A percentile compares a stretch with the other conserved stretches of the same genome.
Conservation (phyloP, 768 basidiomycete species). For the Tricholoma hemisulphureum region DNA sequence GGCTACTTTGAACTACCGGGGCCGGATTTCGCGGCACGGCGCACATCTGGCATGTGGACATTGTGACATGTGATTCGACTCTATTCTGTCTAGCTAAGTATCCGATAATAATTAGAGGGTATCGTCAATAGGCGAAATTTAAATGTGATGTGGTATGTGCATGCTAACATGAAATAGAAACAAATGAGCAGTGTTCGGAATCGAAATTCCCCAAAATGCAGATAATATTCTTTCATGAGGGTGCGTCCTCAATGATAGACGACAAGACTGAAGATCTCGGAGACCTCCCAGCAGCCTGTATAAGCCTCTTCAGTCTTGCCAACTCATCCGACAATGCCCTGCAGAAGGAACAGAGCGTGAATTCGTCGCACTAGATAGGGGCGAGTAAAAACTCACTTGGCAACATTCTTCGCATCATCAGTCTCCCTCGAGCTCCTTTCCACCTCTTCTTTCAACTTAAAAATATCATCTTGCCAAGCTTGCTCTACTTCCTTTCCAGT, state of each 20-base stretch:
- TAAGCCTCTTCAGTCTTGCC: constrained; percentile 67
- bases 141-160: constrained; percentile 12
- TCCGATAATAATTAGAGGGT: neutral
- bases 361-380: neutral
- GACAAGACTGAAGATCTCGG: constrained; percentile 12
- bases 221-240: neutral
- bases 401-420: constrained; percentile 57
- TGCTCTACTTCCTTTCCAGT: constrained; percentile 58
- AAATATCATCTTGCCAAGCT: constrained; percentile 58
- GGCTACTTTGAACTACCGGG: constrained; percentile 10
- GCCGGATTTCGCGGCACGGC: neutral
- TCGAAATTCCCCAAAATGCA: neutral
- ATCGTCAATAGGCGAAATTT: constrained; percentile 9
- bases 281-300: constrained; percentile 51
- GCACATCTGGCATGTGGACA: too few relatives aligned
- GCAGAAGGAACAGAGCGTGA: constrained; percentile 10
- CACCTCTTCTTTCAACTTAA: constrained; percentile 49
- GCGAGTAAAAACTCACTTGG: constrained; percentile 47
- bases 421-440: constrained; percentile 53
- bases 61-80: neutral
- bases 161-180: constrained; percentile 18
- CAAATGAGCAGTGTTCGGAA: constrained; percentile 5
- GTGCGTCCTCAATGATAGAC: constrained; percentile 5
- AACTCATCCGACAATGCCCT: constrained; percentile 65
- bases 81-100: neutral